Conservation (phyloP, 495 filamentous ascomycete species). For the Lasiosphaeria miniovina region DNA sequence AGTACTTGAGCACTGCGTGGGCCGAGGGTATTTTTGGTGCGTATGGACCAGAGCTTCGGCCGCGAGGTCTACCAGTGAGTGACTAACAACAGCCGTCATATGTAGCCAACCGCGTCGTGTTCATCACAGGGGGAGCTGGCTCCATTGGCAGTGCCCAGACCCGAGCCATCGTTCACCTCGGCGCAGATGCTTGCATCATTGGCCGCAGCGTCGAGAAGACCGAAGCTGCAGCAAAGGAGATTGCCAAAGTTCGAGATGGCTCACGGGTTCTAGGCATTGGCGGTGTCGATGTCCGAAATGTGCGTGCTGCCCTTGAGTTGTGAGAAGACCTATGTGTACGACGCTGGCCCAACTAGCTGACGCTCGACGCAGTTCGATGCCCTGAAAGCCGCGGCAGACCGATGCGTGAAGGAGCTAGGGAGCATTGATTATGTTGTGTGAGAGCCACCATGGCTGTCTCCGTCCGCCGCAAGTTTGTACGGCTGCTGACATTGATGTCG, state of each 20-base stretch:
- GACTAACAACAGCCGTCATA: background rate
- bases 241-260: constrained; percentile 71
- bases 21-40: constrained; percentile 79
- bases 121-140: constrained; percentile 93
- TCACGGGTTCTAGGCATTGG: constrained; percentile 84
- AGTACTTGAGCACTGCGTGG: constrained; percentile 81
- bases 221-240: constrained; percentile 70
- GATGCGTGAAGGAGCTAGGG: constrained; percentile 77
- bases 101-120: constrained; percentile 81
- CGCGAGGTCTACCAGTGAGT: constrained; percentile 9
- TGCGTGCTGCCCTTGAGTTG: constrained; percentile 21
- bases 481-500: constrained; percentile 2
- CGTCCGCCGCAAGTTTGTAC: constrained; percentile 9
- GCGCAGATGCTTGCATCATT: constrained; percentile 89
- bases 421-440: constrained; percentile 93
- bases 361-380: constrained; percentile 49
- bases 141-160: constrained; percentile 94
- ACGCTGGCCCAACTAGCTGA: constrained; percentile 7
- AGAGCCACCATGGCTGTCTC: constrained; percentile 20
- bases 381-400: constrained; percentile 69
- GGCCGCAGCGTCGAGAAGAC: constrained; percentile 91
- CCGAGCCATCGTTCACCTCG: constrained; percentile 82
- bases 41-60: constrained; percentile 4
- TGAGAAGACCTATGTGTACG: background rate
- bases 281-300: constrained; percentile 72